A percentile compares a stretch with the other conserved stretches of the same genome.
Evolutionary conservation across 2,329 filamentous ascomycete species (phyloP).

Genomic region (Fusarium sp.): DNA sequence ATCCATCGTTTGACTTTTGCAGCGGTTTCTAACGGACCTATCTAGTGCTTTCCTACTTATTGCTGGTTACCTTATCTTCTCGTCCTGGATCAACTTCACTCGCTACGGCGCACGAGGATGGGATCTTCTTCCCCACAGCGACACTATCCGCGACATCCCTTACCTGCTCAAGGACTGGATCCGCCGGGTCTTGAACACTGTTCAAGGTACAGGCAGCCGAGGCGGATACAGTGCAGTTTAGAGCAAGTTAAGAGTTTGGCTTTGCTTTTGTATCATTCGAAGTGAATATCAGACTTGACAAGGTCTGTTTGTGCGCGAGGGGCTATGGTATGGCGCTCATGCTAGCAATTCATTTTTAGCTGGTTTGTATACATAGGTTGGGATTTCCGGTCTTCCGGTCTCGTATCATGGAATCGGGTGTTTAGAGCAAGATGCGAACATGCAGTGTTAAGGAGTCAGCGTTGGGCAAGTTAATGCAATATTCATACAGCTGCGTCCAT

Average conservation of each 20-base stretch:
- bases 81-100: conserved; percentile 99
- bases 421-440: conserved; percentile 32
- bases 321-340: conserved; percentile 41
- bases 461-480: not conserved
- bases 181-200: conserved; percentile 80
- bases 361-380: conserved; percentile 45
- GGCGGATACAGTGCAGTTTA: conserved; percentile 96
- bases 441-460: conserved; percentile 12
- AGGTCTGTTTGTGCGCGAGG: conserved; percentile 1
- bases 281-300: not conserved
- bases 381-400: conserved; percentile 19
- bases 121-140: conserved; percentile 93
- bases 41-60: conserved; percentile 84
- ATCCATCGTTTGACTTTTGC: too few species aligned
- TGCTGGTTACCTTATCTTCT: conserved; percentile 94
- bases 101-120: conserved; percentile 94
- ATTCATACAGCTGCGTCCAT: not conserved
- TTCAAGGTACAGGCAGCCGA: conserved; percentile 85
- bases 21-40: conserved; percentile 41
- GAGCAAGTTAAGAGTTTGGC: conserved; percentile 35
- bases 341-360: conserved; percentile 42
- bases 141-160: conserved; percentile 90
- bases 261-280: not conserved
- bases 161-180: conserved; percentile 93
- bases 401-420: conserved; percentile 35